Conservation (phyloP, 2,329 filamentous ascomycete species). For the Gaeumannomyces sp. region DNA sequence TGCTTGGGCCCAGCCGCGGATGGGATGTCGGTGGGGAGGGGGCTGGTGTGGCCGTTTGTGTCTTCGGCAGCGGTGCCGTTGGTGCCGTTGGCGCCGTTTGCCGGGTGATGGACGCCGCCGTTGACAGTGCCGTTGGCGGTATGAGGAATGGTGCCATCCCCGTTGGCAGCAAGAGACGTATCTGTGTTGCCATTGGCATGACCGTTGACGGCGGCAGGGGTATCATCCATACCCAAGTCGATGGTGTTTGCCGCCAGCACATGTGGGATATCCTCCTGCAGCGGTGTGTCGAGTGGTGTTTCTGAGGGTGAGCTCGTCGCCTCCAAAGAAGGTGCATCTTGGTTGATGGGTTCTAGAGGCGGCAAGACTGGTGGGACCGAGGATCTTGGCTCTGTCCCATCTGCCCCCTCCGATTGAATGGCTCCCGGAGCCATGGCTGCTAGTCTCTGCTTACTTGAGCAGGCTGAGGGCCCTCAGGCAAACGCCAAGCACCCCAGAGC, state of each 20-base stretch:
- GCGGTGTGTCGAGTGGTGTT: not conserved
- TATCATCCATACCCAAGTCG: not conserved
- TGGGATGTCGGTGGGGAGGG: not conserved
- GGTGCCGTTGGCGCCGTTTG: slow-evolving; percentile 1
- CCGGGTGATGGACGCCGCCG: not conserved
- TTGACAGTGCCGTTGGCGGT: not conserved
- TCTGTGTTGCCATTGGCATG: not conserved
- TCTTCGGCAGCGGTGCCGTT: not conserved
- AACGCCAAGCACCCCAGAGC: not conserved
- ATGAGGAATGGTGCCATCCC: slow-evolving; percentile 3
- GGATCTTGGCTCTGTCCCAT: too few species aligned
- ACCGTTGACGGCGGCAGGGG: not conserved
- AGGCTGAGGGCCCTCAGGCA: not conserved
- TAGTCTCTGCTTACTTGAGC: not conserved
- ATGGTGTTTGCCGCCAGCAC: not conserved
- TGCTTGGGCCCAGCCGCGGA: slow-evolving; percentile 8
- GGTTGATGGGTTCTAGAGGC: not conserved
- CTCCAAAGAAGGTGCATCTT: not conserved
- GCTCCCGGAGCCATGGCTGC: slow-evolving; percentile 1
- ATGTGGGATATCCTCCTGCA: not conserved
- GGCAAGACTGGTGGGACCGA: not conserved
- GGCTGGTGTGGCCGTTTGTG: not conserved
- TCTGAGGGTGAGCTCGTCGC: not conserved
- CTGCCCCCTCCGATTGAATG: not conserved
- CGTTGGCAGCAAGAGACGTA: not conserved